Conservation (phyloP, 164 flowering plant genomes). For the Sextonia rubra region DNA sequence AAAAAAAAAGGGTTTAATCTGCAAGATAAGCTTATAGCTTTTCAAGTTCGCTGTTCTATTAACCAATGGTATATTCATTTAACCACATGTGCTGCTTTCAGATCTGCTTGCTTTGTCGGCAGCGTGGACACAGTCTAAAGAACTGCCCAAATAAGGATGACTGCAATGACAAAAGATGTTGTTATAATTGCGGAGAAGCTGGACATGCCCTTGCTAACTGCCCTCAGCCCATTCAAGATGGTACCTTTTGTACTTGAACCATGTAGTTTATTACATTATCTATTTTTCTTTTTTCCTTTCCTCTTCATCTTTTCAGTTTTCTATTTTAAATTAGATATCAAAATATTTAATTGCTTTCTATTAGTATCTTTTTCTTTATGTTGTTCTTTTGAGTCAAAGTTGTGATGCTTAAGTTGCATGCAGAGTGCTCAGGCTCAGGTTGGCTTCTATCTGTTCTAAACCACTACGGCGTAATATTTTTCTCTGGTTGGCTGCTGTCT, state of each 20-base stretch:
- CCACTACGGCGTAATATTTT: too few relatives aligned
- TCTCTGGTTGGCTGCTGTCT: too few relatives aligned
- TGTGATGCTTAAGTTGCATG: too few relatives aligned
- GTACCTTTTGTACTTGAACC: conserved; percentile 27
- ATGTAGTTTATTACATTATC: background rate
- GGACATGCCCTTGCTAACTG: conserved; percentile 78
- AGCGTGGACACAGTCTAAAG: conserved; percentile 81
- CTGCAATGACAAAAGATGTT: conserved; percentile 46
- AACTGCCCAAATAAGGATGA: conserved; percentile 72
- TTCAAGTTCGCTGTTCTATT: too few relatives aligned
- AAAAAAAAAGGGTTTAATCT: too few relatives aligned
- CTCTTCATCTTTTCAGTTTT: background rate
- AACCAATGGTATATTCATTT: background rate
- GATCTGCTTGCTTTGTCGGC: conserved; percentile 89
- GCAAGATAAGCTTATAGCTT: too few relatives aligned
- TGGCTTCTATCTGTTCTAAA: too few relatives aligned
- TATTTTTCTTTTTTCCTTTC: background rate
- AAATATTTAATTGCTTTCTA: background rate
- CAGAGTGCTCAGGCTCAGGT: too few relatives aligned
- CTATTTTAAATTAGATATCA: background rate
- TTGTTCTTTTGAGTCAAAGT: too few relatives aligned
- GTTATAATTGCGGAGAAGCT: conserved; percentile 83
- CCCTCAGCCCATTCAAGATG: conserved; percentile 73
- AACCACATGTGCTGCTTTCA: conserved; percentile 20
- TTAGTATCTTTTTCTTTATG: too few relatives aligned